Evolutionary conservation across 768 basidiomycete species (phyloP), one percentile per base, ranked within the genome.

Genomic region (Termitomyces eurrhizus): DNA sequence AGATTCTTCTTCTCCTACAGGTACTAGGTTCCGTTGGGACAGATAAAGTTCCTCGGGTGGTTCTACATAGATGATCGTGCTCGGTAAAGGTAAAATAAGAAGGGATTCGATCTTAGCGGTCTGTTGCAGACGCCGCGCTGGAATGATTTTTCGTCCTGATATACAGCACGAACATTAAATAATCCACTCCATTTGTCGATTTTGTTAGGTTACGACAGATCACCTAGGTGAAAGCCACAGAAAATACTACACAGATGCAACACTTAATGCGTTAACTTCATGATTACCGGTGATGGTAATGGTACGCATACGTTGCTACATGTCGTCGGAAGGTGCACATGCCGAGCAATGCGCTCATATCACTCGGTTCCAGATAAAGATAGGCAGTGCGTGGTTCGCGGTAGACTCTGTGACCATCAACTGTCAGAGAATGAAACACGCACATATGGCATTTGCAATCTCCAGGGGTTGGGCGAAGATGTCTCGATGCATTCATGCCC

Each of bases 1-100:
- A 52, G 61, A 55, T 50, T 12, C 35, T 51, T 58, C 41, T 58
- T 59, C 57, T 51, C 50, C 60, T 18, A 57, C 52, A 59, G 61
- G 57, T 53, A 35, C 24, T 2, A 51, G 39, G 37, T 41, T 53
- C 29, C 37, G 36, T 45, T 36, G 26, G 18, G 32, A 55, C 8
- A 54, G 53, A n/a, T 24, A 8, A 18, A 41, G 24, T 26, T 7
- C 65, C 62, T 64, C 65, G 62, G 62, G 26, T 26, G 13, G 45
- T 14, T 24, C 13, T 46, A 26, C 11, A 63, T 53, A 26, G n/a
- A 63, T 53, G 57, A 52, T 26, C 18, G 50, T 59, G 58, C 42
- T 59, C 59, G 45, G 55, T 48, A 52, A 26, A 8, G 18, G 39
- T 54, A 39, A 41, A 53, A 37, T 36, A 36, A 37, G 21, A 24